These are phyloP conservation scores for Ogataea wickerhamii DNA, from an alignment of 805 yeast genomes.

Conservation along the genomic window DNA sequence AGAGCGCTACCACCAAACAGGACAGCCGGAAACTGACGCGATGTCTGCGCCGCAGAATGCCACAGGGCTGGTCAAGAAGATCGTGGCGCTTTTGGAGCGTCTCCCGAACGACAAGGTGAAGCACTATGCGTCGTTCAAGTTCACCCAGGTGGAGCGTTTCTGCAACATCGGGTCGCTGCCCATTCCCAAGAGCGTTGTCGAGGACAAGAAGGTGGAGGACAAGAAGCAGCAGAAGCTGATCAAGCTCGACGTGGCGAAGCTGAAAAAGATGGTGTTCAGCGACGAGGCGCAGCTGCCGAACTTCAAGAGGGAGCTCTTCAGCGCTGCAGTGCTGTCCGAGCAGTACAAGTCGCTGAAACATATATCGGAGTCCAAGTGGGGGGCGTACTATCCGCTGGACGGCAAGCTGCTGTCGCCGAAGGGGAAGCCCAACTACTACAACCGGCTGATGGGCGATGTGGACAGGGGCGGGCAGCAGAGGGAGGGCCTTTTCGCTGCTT, in stretches of 20 bases:
- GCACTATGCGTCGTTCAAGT: conserved; percentile 69
- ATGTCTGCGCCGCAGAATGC: conserved; percentile 8
- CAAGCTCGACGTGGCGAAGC: conserved; percentile 32
- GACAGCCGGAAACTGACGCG: neutral
- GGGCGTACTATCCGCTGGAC: conserved; percentile 58
- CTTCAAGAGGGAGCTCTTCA: conserved; percentile 47
- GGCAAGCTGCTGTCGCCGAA: conserved; percentile 72
- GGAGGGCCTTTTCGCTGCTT: conserved; percentile 61
- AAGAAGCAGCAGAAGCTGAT: conserved; percentile 36
- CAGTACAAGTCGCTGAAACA: conserved; percentile 59
- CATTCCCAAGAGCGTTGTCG: conserved; percentile 35
- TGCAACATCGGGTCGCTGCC: conserved; percentile 49
- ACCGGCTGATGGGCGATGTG: conserved; percentile 64
- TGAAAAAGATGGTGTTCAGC: conserved; percentile 38
- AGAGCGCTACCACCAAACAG: neutral
- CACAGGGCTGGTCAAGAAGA: conserved; percentile 40
- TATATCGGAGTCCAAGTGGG: conserved; percentile 57
- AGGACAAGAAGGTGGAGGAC: conserved; percentile 28
- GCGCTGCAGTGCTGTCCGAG: conserved; percentile 43
- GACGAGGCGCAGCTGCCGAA: conserved; percentile 36
- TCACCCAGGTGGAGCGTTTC: conserved; percentile 56
- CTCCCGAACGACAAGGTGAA: conserved; percentile 68
- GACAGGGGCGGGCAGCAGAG: conserved; percentile 57
- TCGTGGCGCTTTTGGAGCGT: conserved; percentile 54
- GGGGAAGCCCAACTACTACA: conserved; percentile 80